Evolutionary conservation across 495 filamentous ascomycete genomes (phyloP).

Genomic region (Extremus antarcticus): DNA sequence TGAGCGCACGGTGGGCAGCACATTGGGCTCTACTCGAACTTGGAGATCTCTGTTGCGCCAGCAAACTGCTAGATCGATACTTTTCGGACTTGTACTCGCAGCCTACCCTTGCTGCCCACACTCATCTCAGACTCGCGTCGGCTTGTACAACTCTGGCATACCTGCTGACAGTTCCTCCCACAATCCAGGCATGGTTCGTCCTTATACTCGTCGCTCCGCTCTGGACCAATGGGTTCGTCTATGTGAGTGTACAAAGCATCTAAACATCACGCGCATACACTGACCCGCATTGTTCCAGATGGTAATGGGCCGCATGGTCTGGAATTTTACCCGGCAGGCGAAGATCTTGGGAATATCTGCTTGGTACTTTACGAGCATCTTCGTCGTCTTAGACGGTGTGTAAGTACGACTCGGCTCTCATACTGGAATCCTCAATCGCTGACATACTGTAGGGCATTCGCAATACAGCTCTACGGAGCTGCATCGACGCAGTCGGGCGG

Average conservation of each 20-base stretch:
- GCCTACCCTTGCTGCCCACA: no score
- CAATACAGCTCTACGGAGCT: constrained; percentile 10
- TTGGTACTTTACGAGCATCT: constrained; percentile 3
- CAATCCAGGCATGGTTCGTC: constrained; percentile 12
- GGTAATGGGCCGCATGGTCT: constrained; percentile 7
- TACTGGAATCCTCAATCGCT: neutral
- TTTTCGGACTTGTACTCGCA: no score
- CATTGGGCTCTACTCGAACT: no score
- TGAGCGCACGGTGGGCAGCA: no score
- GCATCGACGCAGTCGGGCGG: neutral
- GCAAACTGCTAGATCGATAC: no score
- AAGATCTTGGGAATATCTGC: constrained; percentile 3
- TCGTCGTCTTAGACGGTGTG: constrained; percentile 6
- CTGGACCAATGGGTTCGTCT: constrained; percentile 8
- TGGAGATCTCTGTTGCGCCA: no score
- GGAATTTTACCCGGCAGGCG: constrained; percentile 3
- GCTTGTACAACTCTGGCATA: no score
- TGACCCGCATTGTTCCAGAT: neutral
- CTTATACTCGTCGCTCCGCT: constrained; percentile 5
- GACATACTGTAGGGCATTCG: constrained; percentile 1
- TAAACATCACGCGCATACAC: neutral
- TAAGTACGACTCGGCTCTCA: neutral
- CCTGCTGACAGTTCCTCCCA: no score
- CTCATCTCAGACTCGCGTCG: no score
- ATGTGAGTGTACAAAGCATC: neutral